These are phyloP conservation scores for Rhizopus stolonifer DNA, from an alignment of 371 early-diverging fungal genomes.

Conservation along the genomic window DNA sequence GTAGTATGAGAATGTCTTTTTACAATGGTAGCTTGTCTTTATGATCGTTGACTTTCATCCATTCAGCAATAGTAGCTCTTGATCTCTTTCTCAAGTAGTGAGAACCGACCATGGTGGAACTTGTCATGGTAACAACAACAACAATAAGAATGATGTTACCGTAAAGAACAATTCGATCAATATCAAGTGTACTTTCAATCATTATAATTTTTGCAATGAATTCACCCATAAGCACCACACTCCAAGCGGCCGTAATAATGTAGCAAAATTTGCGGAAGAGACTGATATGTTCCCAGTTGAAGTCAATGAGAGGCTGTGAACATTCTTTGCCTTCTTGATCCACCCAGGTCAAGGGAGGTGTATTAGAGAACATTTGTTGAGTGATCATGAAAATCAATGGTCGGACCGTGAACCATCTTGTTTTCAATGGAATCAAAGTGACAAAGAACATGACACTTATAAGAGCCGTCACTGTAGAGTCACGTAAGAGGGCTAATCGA, in stretches of 20 bases:
- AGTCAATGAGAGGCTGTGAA: conserved; percentile 6
- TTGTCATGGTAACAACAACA: conserved; percentile 16
- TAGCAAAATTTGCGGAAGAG: conserved; percentile 17
- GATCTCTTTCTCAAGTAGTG: conserved; percentile 4
- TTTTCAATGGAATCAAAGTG: conserved; percentile 41
- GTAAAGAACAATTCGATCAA: conserved; percentile 30
- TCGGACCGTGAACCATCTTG: conserved; percentile 29
- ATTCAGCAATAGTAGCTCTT: neutral
- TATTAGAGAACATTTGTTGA: conserved; percentile 1
- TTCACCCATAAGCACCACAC: conserved; percentile 31
- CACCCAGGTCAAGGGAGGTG: conserved; percentile 1
- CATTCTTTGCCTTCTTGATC: conserved; percentile 9
- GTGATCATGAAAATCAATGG: conserved; percentile 37
- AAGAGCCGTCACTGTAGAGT: conserved; percentile 41
- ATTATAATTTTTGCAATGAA: conserved; percentile 38
- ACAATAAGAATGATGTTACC: conserved; percentile 31
- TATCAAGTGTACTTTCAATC: conserved; percentile 23
- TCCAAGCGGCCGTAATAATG: conserved; percentile 32
- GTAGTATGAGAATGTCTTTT: neutral
- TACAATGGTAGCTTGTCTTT: neutral
- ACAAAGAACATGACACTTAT: conserved; percentile 44
- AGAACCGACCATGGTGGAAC: neutral
- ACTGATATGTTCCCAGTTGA: conserved; percentile 12
- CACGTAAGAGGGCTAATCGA: conserved; percentile 44
- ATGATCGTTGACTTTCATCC: conserved; percentile 12